Evolutionary conservation across 208 protist species (phyloP).

Genomic region (Acanthamoeba triangularis): DNA sequence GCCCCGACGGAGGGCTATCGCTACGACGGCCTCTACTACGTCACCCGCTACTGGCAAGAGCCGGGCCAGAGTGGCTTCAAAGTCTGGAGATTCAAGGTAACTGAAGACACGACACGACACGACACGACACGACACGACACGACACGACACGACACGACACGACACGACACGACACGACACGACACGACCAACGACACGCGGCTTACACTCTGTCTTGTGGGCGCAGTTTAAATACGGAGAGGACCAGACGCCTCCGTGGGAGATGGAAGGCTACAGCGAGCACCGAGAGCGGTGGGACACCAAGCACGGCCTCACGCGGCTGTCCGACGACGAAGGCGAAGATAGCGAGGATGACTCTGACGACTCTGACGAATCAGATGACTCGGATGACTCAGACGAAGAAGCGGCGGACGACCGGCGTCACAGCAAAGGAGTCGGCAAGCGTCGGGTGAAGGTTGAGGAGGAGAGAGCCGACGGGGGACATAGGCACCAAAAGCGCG

Average conservation of each 20-base stretch:
- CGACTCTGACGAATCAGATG: background rate
- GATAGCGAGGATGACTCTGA: background rate
- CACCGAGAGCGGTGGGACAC: background rate
- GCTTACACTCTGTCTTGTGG: background rate
- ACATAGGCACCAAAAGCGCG: too few relatives aligned
- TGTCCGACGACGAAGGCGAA: background rate
- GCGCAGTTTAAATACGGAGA: background rate
- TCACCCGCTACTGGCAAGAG: slow-evolving; percentile 41
- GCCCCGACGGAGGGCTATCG: slow-evolving; percentile 43
- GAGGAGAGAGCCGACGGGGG: background rate
- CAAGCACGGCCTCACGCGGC: background rate
- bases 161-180: too few relatives aligned
- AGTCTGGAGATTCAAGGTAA: slow-evolving; percentile 20
- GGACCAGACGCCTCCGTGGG: slow-evolving; percentile 11
- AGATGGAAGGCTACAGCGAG: background rate
- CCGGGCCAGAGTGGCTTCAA: background rate
- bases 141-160: too few relatives aligned
- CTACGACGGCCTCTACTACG: slow-evolving; percentile 54
- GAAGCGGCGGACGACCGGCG: background rate
- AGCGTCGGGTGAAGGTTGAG: too few relatives aligned
- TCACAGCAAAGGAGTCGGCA: background rate
- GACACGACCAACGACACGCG: too few relatives aligned
- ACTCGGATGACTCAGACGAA: background rate
- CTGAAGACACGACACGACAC: too few relatives aligned
- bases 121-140: background rate